Base-by-base conservation (phyloP, 202 grass and related monocot genomes). In the Sporobolus alterniflorus region DNA sequence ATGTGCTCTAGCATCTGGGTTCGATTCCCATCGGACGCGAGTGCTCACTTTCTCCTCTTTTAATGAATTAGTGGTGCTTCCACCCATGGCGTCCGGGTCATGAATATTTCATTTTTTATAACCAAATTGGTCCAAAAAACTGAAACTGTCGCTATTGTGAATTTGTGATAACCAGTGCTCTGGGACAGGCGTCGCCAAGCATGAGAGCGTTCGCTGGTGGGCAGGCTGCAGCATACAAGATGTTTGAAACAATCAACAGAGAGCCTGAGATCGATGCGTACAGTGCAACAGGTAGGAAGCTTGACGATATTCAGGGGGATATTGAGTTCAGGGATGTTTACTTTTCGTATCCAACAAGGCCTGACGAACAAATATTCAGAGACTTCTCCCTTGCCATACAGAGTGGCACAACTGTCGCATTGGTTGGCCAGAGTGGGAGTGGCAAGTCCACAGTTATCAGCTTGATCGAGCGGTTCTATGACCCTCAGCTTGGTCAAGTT, bases 371-470 rank as follows among this genome's bases (percentile, higher is more conserved):
- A 69, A 97, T 97, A 80, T 97, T 97, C 77, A 85, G 72, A 67
- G 94, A 89, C 22, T 94, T 97, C 68, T 92, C 89, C 48, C 87
- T 97, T 9, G 69, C 71, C 55, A 91, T 98, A 54, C 88, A 67
- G 9, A 90, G 82, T 22, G 91, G 94, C 44, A 86, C 56, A 28
- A 94, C 94, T 30, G 83, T 97, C 28, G 94, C 95, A 33, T 83
- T 98, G 36, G 95, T 98, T 77, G 95, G 95, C 51, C 90, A 98
- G 88, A 98, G 95, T 76, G 95, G 95, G 25, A 98, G 95, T 82
- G 95, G 95, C 15, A 98, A 98, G 69, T 98, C 95, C 1, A 98
- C 92, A 0, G 95, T 98, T 36, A 84, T 98, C 73, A 98, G 92
- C 78, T 80, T 98, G 66, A 90, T 98, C 0, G 95, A 98, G 67